These are phyloP conservation scores for Psilocybe sp. DNA, from an alignment of 768 basidiomycete species.

Conservation along the genomic window DNA sequence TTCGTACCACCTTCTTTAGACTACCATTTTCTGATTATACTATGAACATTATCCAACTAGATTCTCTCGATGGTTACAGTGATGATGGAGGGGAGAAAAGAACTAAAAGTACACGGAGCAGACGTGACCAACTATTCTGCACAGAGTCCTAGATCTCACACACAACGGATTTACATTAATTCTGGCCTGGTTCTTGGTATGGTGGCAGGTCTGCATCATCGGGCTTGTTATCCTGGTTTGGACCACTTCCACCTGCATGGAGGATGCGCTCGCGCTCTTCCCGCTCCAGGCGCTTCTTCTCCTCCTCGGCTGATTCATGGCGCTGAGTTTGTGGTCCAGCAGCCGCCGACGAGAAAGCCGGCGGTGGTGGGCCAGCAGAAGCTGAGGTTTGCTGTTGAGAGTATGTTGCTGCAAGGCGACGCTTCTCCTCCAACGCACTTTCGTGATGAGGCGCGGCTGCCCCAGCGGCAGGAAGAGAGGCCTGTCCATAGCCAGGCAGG, in stretches of 20 bases:
- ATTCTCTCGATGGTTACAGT: too few species aligned
- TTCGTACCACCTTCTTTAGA: too few species aligned
- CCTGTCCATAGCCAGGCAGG: constrained; percentile 24
- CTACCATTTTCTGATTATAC: too few species aligned
- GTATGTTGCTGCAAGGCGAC: constrained; percentile 41
- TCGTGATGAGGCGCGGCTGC: constrained; percentile 31
- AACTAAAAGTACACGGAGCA: too few species aligned
- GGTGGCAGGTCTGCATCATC: constrained; percentile 43
- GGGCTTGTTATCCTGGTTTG: constrained; percentile 26
- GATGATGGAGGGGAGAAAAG: too few species aligned
- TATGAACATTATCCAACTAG: too few species aligned
- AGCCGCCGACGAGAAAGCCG: constrained; percentile 1
- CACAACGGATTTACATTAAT: not conserved
- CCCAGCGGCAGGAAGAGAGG: constrained; percentile 15
- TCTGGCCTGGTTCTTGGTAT: constrained; percentile 36
- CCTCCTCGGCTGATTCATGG: constrained; percentile 56
- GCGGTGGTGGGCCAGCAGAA: constrained; percentile 3
- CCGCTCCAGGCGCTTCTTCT: constrained; percentile 57
- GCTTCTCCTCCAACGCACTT: constrained; percentile 66
- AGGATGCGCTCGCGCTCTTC: constrained; percentile 63
- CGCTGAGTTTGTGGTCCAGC: constrained; percentile 9
- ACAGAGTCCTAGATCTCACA: not conserved
- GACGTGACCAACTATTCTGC: not conserved
- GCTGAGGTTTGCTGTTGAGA: constrained; percentile 24
- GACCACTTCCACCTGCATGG: constrained; percentile 17